A percentile compares a stretch with the other conserved stretches of the same genome.
These are phyloP conservation scores for Corchorus olitorius DNA, from an alignment of 345 rosid species.

Conservation along the genomic window DNA sequence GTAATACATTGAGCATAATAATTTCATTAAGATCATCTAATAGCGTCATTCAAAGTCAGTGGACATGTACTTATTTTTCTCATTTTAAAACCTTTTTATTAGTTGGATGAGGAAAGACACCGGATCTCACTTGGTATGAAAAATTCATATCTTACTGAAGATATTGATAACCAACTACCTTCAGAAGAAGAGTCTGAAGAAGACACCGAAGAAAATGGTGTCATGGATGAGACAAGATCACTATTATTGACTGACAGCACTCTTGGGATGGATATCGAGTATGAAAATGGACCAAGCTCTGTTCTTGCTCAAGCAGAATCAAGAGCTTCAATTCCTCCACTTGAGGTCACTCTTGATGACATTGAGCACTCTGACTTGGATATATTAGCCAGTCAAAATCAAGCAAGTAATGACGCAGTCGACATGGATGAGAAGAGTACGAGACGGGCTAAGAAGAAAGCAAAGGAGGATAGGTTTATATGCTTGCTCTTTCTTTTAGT, in stretches of 20 bases:
- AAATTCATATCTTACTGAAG: slow-evolving; percentile 47
- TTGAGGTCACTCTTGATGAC: slow-evolving; percentile 80
- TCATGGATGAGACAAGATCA: slow-evolving; percentile 26
- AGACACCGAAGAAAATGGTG: slow-evolving; percentile 40
- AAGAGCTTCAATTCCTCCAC: slow-evolving; percentile 81
- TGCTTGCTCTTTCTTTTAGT: not conserved
- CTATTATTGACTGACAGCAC: slow-evolving; percentile 24
- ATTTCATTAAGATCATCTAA: not conserved
- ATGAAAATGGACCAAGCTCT: slow-evolving; percentile 42
- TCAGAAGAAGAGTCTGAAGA: slow-evolving; percentile 47
- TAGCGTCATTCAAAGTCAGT: not conserved
- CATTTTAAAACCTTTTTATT: slow-evolving; percentile 17
- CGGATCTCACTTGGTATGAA: slow-evolving; percentile 93
- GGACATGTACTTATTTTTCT: slow-evolving; percentile 15
- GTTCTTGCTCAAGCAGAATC: slow-evolving; percentile 64
- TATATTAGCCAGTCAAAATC: slow-evolving; percentile 32
- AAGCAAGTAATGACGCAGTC: slow-evolving; percentile 35
- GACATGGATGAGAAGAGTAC: slow-evolving; percentile 48
- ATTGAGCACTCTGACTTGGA: slow-evolving; percentile 50
- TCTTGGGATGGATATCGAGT: slow-evolving; percentile 37
- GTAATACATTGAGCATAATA: not conserved
- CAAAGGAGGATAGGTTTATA: slow-evolving; percentile 72
- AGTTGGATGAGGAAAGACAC: slow-evolving; percentile 78
- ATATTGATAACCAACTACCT: slow-evolving; percentile 31
- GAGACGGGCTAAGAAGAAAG: slow-evolving; percentile 57